These are phyloP conservation scores for Lycium ferocissimum DNA, from an alignment of 257 asterid genomes.

Conservation along the genomic window DNA sequence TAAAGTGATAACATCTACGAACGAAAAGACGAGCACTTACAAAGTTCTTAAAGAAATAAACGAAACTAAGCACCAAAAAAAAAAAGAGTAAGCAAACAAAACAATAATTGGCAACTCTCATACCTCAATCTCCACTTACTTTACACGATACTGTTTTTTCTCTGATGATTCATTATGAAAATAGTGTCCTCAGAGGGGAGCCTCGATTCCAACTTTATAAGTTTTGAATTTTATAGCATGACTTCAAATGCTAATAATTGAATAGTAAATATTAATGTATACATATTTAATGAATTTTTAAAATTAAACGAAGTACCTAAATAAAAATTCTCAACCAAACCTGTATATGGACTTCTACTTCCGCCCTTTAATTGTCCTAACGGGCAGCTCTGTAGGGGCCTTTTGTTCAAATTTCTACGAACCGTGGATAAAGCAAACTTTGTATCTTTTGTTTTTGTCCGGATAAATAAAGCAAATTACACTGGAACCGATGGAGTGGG, in stretches of 20 bases:
- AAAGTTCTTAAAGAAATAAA: background rate
- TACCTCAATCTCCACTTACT: conserved; percentile 26
- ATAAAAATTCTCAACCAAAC: no score
- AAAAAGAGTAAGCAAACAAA: background rate
- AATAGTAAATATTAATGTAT: no score
- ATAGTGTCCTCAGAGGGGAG: conserved; percentile 20
- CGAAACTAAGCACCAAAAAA: background rate
- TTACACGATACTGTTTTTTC: background rate
- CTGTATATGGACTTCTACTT: no score
- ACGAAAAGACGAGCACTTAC: conserved; percentile 13
- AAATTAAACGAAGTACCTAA: no score
- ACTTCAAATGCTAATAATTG: no score
- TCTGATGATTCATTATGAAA: background rate
- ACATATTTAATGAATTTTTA: no score
- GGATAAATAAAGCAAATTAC: conserved; percentile 22
- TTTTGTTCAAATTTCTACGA: background rate
- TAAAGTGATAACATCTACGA: background rate
- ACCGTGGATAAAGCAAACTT: background rate
- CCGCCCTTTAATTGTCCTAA: no score
- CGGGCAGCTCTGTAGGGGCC: no score
- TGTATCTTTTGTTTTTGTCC: background rate
- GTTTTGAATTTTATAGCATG: no score
- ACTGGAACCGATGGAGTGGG: background rate
- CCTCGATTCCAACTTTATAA: no score
- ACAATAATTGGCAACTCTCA: conserved; percentile 12